Evolutionary conservation across 2,329 filamentous ascomycete genomes (phyloP), one percentile per base, ranked within the genome.

Genomic region (Cercospora zeina): DNA sequence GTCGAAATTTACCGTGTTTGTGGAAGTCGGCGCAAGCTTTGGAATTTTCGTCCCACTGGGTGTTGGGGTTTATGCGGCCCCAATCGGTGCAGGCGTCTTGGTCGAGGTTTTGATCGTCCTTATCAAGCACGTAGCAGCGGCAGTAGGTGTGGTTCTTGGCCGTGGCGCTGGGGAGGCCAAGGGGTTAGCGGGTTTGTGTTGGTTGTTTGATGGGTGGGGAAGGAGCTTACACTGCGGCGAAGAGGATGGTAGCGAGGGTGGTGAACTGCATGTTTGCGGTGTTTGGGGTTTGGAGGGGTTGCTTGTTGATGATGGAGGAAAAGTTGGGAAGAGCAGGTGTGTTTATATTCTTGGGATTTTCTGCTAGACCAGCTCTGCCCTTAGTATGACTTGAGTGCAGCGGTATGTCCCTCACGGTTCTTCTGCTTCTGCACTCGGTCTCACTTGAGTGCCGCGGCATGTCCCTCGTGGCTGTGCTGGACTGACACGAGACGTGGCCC

Each of bases 121-220:
- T 13, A 13, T 30, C 51, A 11, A 11, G 6, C 30, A 33, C 13
- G 16, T 36, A 19, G 51, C 51, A 54, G 16, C 16, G 27, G 51
- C 51, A 54, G 13, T 54, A 33, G 31, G 30, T 33, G 31, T 54
- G 51, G 11, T 10, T 54, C 10, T 54, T 34, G 24, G 51, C 51
- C 30, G 33, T 33, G 8, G 27, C 51, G 13, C 51, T 54, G 31
- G 2, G 10, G 2, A 3, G 2, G 5, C n/a, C n/a, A n/a, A n/a
- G n/a, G 11, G 3, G 36, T 39, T 8, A 39, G 36, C 24, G 24
- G 36, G 19, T 11, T 13, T 39, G n/a, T 39, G 36, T 27, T 27
- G 24, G 3, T 6, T 27, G 24, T 27, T 6, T 3, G 24, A 27
- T 27, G 36, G n/a, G 8, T 3, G 36, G 36, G n/a, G 2, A 9